phyloP scores from a whole-genome alignment of 768 basidiomycete genomes.

The Daedaleopsis nitida region DNA sequence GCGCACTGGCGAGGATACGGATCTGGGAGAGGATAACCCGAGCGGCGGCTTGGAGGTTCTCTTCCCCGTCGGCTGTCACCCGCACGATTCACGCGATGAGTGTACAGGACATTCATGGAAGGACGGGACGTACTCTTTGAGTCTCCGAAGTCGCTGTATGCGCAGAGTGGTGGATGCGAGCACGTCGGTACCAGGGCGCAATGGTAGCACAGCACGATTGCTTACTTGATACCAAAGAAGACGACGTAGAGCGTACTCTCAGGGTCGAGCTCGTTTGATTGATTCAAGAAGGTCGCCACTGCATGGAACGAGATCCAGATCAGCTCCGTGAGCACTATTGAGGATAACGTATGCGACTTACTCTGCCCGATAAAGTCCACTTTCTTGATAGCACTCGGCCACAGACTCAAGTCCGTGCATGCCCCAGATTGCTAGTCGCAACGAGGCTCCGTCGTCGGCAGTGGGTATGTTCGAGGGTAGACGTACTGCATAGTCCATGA shows the following conservation, averaged over 20 bases:
- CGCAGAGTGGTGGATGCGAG: not conserved
- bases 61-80: slow-evolving; percentile 43
- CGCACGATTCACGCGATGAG: too few relatives aligned
- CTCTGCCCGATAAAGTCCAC: slow-evolving; percentile 54
- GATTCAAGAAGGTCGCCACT: slow-evolving; percentile 49
- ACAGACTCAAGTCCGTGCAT: slow-evolving; percentile 48
- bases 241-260: slow-evolving; percentile 50
- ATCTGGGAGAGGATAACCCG: slow-evolving; percentile 47
- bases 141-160: slow-evolving; percentile 45
- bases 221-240: slow-evolving; percentile 60
- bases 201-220: not conserved
- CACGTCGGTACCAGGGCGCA: not conserved
- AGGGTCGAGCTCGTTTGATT: slow-evolving; percentile 45
- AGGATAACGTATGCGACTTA: slow-evolving; percentile 19
- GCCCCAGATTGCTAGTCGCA: slow-evolving; percentile 42
- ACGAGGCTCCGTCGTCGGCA: too few relatives aligned
- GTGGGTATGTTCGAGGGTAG: too few relatives aligned
- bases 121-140: slow-evolving; percentile 37
- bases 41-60: slow-evolving; percentile 47
- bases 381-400: slow-evolving; percentile 51
- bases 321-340: not conserved
- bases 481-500: slow-evolving; percentile 54
- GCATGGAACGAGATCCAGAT: not conserved
- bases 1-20: slow-evolving; percentile 45
- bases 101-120: not conserved